A percentile compares a stretch with the other conserved stretches of the same genome.
Conservation (phyloP, 2,329 filamentous ascomycete species). For the Neopestalotiopsis sp. region DNA sequence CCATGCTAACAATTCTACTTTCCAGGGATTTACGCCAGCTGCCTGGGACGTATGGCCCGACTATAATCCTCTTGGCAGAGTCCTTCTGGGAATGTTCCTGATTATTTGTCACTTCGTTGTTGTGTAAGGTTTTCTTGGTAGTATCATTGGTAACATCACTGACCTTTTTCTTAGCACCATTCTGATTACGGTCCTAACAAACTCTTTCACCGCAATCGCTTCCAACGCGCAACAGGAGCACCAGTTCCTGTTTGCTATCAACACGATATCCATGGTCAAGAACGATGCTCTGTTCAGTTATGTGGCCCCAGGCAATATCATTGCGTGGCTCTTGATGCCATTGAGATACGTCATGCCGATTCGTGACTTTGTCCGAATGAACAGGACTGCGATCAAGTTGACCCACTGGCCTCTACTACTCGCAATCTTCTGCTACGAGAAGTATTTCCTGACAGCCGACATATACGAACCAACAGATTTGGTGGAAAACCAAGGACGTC, state of each 20-base stretch:
- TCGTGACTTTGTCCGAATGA: slow-evolving; percentile 80
- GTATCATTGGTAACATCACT: neutral
- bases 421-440: slow-evolving; percentile 87
- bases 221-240: slow-evolving; percentile 94
- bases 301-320: slow-evolving; percentile 86
- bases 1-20: neutral
- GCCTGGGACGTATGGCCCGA: slow-evolving; percentile 86
- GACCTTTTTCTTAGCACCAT: slow-evolving; percentile 66
- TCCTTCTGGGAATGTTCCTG: slow-evolving; percentile 80
- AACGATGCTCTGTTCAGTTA: slow-evolving; percentile 97
- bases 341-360: slow-evolving; percentile 82
- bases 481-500: slow-evolving; percentile 71
- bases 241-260: slow-evolving; percentile 91
- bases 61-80: slow-evolving; percentile 80
- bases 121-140: slow-evolving; percentile 53
- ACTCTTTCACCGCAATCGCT: slow-evolving; percentile 94
- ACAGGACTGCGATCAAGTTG: slow-evolving; percentile 88
- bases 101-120: slow-evolving; percentile 96
- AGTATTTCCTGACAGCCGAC: slow-evolving; percentile 73
- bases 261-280: slow-evolving; percentile 97
- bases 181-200: slow-evolving; percentile 92
- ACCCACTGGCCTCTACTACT: slow-evolving; percentile 91
- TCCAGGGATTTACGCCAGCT: slow-evolving; percentile 81
- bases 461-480: slow-evolving; percentile 86
- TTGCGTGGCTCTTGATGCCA: slow-evolving; percentile 89